These are phyloP conservation scores for Alternaria sp. DNA, from an alignment of 2,329 filamentous ascomycete genomes.

Conservation along the genomic window DNA sequence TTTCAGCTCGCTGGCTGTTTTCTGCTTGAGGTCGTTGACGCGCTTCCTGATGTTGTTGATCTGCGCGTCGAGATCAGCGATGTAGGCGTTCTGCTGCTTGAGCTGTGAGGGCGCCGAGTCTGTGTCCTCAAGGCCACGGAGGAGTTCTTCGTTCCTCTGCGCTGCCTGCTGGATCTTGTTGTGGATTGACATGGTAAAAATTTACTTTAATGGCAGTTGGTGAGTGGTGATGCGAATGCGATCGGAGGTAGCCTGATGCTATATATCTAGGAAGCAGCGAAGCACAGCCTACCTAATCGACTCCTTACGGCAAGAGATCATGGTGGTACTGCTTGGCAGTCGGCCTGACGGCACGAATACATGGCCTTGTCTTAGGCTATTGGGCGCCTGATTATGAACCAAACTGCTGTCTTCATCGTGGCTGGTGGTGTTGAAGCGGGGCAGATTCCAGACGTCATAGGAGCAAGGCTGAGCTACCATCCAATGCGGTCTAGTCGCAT, in stretches of 20 bases:
- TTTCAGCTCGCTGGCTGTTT: conserved; percentile 31
- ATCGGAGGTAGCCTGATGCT: neutral
- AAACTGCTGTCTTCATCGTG: neutral
- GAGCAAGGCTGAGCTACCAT: conserved; percentile 4
- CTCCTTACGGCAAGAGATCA: neutral
- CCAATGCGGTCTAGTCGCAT: neutral
- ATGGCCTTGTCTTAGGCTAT: conserved; percentile 7
- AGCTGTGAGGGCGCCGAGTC: conserved; percentile 40
- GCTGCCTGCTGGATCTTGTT: conserved; percentile 36
- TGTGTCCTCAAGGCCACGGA: conserved; percentile 36
- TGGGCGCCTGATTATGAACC: conserved; percentile 20
- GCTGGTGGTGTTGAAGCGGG: conserved; percentile 7
- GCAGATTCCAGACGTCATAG: conserved; percentile 8
- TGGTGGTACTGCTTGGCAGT: conserved; percentile 14
- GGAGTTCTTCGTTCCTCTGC: conserved; percentile 31
- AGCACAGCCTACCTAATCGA: conserved; percentile 3
- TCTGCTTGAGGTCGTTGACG: conserved; percentile 23
- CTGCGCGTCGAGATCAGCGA: conserved; percentile 35
- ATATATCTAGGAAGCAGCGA: neutral
- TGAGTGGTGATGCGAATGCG: neutral
- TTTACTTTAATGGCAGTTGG: too few species aligned
- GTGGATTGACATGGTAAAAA: conserved; percentile 26
- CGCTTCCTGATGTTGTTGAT: conserved; percentile 24
- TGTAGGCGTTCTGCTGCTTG: conserved; percentile 38
- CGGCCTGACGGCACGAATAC: conserved; percentile 7